Evolutionary conservation across 1,284 basidiomycete species (phyloP).

Genomic region (Golubevia pallescens): DNA sequence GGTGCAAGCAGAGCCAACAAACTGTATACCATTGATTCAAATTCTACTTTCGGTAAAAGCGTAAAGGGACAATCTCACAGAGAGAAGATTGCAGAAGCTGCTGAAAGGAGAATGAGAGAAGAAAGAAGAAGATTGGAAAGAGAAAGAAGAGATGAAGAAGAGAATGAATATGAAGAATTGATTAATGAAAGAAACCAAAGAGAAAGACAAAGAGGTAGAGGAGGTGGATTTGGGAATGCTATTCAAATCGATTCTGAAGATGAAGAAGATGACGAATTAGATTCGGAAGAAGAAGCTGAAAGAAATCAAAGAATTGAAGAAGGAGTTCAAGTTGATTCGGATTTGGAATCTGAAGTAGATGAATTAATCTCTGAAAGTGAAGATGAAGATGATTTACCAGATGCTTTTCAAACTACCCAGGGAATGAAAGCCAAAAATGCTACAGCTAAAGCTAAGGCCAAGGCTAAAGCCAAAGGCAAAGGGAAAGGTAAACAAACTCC

Average conservation of each 20-base stretch:
- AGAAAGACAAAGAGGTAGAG: not conserved
- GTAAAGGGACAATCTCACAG: constrained; percentile 23
- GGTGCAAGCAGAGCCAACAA: constrained; percentile 20
- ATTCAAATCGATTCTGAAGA: not conserved
- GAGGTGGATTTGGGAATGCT: not conserved
- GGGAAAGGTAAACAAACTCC: not conserved
- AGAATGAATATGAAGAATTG: not conserved
- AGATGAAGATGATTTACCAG: constrained; percentile 3
- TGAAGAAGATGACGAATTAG: constrained; percentile 3
- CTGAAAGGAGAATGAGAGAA: constrained; percentile 13
- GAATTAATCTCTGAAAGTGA: not conserved
- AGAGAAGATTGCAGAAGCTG: constrained; percentile 30
- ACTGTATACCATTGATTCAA: constrained; percentile 33
- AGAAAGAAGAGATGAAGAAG: not conserved
- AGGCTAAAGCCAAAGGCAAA: not conserved
- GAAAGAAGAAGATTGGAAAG: not conserved
- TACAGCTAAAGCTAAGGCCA: no score
- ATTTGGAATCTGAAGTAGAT: no score
- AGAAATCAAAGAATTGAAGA: not conserved
- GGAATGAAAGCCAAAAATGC: no score
- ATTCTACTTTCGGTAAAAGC: constrained; percentile 43
- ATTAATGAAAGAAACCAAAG: constrained; percentile 5
- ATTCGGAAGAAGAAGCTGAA: not conserved
- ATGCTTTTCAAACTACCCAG: no score
- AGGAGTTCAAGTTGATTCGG: not conserved